Base-by-base conservation (phyloP, 2,329 filamentous ascomycete genomes). In the Macrophomina pseudophaseolina region DNA sequence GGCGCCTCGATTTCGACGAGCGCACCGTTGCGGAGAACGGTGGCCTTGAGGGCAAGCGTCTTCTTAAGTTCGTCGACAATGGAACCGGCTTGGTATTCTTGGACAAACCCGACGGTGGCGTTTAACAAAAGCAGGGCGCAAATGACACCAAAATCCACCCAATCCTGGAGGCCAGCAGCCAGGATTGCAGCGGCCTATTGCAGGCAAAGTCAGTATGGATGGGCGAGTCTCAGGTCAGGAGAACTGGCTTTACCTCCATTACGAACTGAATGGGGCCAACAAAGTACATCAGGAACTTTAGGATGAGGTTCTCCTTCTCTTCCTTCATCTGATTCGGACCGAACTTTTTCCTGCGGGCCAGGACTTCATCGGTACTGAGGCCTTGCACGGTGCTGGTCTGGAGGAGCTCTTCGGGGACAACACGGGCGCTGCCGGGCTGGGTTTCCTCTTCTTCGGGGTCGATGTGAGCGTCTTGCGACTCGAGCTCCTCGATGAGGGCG, bases 71-170 rank as follows among this genome's bases (percentile, higher is more conserved):
- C 92, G 58, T 94, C 92, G 81, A 97, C 92, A 70, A 96, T 95
- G 66, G 91, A 94, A 77, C 91, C 93, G 69, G 93, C 93, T 81
- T 96, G 92, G 81, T 86, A 96, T 82, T 97, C 93, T 79, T 97
- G 93, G 68, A 94, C 84, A 81, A 96, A 97, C 81, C 93, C 92
- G 70, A 97, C 93, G 70, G 81, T 83, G 49, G 93, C 93, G 82
- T 97, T 97, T 70, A 97, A 90, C 71, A 96, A 78, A 9, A 97
- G 86, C 60, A 96, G 85, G 75, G 83, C 92, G 79, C 90, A 93
- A 72, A 97, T 97, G 75, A 97, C 92, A 85, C 92, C 93, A 75
- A 97, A 94, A 83, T 97, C 93, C 70, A 97, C 91, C 93, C 93
- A 97, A 74, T 95, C 91, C 80, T 91, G 81, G 49, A 97, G 87